Conservation (phyloP, 768 basidiomycete genomes). For the Pholiota molesta region DNA sequence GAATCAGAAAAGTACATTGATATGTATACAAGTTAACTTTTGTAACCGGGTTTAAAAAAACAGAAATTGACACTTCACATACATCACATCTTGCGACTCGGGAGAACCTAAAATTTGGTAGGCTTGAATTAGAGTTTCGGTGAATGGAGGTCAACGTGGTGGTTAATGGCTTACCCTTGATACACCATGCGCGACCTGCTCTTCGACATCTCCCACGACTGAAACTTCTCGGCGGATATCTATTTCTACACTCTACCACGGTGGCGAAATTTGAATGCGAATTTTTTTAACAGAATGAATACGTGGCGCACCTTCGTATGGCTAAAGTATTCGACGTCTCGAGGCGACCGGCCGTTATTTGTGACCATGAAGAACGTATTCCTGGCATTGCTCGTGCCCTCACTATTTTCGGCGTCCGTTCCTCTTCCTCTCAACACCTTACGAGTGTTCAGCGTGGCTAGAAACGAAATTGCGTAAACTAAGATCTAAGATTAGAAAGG, state of each 20-base stretch:
- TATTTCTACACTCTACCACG: constrained; percentile 32
- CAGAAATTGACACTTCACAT: neutral
- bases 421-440: constrained; percentile 51
- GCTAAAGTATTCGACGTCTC: constrained; percentile 7
- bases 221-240: constrained; percentile 33
- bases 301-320: constrained; percentile 2
- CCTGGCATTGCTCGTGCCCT: constrained; percentile 18
- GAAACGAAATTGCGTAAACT: constrained; percentile 47
- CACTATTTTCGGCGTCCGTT: constrained; percentile 41
- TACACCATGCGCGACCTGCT: constrained; percentile 5
- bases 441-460: constrained; percentile 59
- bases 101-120: neutral
- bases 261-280: neutral
- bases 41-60: neutral
- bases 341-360: constrained; percentile 18
- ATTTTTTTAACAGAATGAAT: neutral
- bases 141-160: neutral
- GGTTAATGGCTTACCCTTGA: constrained; percentile 6
- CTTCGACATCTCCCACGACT: constrained; percentile 28
- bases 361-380: constrained; percentile 28
- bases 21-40: neutral
- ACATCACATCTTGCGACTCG: constrained; percentile 1
- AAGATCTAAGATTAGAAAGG: neutral
- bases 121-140: neutral
- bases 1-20: neutral